Conservation (phyloP, 2,329 filamentous ascomycete species). For the Diaporthe caulivora region DNA sequence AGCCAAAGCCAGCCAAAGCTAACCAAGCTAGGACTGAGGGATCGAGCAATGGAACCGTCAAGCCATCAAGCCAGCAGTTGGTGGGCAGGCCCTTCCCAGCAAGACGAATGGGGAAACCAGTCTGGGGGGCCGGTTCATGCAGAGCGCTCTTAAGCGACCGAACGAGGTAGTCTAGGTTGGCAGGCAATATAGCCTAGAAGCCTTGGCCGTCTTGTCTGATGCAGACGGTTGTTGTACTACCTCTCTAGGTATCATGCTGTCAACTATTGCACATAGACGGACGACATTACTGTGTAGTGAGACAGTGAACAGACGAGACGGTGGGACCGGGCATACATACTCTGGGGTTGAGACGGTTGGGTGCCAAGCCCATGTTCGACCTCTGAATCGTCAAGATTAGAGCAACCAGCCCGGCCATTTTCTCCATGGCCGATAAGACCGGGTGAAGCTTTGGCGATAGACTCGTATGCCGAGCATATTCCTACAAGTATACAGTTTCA, state of each 20-base stretch:
- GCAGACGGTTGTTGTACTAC: not conserved
- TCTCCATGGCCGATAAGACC: not conserved
- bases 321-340: not conserved
- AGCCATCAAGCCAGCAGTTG: too few relatives aligned
- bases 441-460: not conserved
- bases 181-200: not conserved
- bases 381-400: slow-evolving; percentile 14
- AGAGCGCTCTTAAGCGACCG: not conserved
- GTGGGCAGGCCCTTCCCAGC: not conserved
- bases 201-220: not conserved
- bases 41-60: too few relatives aligned
- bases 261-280: too few relatives aligned
- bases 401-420: not conserved
- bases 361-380: not conserved
- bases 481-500: not conserved
- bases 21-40: slow-evolving; percentile 1
- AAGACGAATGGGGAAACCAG: not conserved
- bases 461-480: not conserved
- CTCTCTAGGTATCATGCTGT: not conserved
- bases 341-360: not conserved
- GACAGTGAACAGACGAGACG: not conserved
- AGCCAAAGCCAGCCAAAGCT: slow-evolving; percentile 18
- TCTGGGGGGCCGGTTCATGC: slow-evolving; percentile 1
- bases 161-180: not conserved
- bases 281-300: too few relatives aligned